phyloP scores from a whole-genome alignment of 768 basidiomycete species.

The Mrakia gelida region DNA sequence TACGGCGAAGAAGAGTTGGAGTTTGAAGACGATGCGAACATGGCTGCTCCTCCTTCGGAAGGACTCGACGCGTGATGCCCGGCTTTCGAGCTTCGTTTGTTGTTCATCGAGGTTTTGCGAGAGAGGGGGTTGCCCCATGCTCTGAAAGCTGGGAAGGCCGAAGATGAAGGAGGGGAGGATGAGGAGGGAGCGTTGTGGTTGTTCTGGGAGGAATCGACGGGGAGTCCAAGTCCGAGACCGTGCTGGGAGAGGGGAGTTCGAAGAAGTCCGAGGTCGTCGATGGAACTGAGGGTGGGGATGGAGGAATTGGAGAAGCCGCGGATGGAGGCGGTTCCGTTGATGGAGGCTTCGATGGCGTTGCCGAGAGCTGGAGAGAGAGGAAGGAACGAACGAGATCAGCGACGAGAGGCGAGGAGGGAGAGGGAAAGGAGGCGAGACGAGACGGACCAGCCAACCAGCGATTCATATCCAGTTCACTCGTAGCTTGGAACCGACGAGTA shows the following conservation, averaged over 20 bases:
- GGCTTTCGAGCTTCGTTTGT: not conserved
- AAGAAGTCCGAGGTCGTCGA: conserved; percentile 27
- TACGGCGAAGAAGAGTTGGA: not conserved
- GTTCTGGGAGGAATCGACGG: not conserved
- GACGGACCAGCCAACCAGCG: conserved; percentile 25
- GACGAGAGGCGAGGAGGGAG: no score
- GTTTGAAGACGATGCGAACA: not conserved
- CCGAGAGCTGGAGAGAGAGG: not conserved
- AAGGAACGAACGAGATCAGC: not conserved
- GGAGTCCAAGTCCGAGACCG: conserved; percentile 23
- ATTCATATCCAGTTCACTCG: conserved; percentile 29
- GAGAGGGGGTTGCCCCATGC: conserved; percentile 29
- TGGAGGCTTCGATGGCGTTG: conserved; percentile 17
- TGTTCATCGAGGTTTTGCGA: conserved; percentile 21
- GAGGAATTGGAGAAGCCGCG: conserved; percentile 8
- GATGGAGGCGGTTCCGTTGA: conserved; percentile 30
- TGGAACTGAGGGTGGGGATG: conserved; percentile 14
- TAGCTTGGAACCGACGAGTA: conserved; percentile 28
- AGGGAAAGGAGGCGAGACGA: no score
- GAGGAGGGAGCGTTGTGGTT: not conserved
- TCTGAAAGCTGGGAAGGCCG: conserved; percentile 20
- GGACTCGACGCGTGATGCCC: conserved; percentile 14
- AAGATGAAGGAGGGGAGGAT: not conserved
- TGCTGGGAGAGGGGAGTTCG: not conserved
- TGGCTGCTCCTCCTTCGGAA: conserved; percentile 12